Conservation (phyloP, 164 flowering plant species). For the Pachysandra terminalis region DNA sequence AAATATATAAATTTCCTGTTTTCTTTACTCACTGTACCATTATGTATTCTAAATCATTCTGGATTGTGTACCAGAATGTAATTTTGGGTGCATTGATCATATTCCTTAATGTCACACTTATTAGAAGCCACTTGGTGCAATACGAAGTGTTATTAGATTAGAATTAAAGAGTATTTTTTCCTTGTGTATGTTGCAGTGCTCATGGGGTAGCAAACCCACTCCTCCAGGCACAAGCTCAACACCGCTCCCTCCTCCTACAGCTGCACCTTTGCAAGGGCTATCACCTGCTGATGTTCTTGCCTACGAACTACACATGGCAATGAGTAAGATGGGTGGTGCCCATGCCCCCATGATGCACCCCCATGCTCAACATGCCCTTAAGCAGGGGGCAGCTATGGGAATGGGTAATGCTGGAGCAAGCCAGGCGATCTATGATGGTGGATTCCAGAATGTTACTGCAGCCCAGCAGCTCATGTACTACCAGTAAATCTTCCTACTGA, state of each 20-base stretch:
- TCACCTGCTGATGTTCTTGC: conserved; percentile 51
- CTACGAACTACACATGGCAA: conserved; percentile 66
- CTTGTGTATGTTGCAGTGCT: conserved; percentile 49
- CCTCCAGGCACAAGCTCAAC: conserved; percentile 63
- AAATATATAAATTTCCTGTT: too few species aligned
- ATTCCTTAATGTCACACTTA: too few species aligned
- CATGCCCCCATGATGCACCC: conserved; percentile 56
- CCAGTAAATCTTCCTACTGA: conserved; percentile 26
- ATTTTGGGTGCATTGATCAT: too few species aligned
- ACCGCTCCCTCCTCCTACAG: conserved; percentile 79
- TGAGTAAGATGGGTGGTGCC: conserved; percentile 57
- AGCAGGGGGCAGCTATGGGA: conserved; percentile 57
- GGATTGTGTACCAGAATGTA: too few species aligned
- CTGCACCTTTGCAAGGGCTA: conserved; percentile 39
- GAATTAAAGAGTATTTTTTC: too few species aligned
- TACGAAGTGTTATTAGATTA: too few species aligned
- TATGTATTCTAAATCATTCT: too few species aligned
- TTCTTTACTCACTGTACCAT: too few species aligned
- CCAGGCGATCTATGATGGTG: conserved; percentile 76
- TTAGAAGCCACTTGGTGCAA: too few species aligned
- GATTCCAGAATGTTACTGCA: conserved; percentile 50
- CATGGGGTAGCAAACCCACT: conserved; percentile 96
- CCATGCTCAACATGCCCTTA: conserved; percentile 55
- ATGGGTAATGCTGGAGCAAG: conserved; percentile 59
- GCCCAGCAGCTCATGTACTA: conserved; percentile 86